phyloP scores from a whole-genome alignment of 139 green algal species.

The Mesotaenium endlicherianum region DNA sequence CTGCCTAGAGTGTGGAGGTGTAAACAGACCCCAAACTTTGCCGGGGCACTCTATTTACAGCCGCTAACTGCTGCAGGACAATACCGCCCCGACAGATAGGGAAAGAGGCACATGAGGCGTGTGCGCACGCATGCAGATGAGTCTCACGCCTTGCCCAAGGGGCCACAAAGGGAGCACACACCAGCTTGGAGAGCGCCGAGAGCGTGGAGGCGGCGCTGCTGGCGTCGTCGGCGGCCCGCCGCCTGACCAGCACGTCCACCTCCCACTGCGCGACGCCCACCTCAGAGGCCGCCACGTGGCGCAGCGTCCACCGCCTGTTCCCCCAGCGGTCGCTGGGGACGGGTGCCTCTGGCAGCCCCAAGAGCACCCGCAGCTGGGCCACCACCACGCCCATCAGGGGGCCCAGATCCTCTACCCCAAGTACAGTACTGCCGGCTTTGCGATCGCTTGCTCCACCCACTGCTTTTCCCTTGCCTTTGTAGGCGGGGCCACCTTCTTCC shows the following conservation, averaged over 20 bases:
- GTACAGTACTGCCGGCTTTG: no score
- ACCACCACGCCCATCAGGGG: conserved; percentile 24
- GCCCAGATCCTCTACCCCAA: conserved; percentile 2
- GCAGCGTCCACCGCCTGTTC: neutral
- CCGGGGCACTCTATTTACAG: no score
- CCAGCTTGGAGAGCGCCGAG: conserved; percentile 10
- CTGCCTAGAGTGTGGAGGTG: no score
- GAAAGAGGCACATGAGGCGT: no score
- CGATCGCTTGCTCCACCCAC: no score
- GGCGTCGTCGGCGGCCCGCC: conserved; percentile 5
- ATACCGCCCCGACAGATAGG: no score
- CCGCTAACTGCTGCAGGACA: no score
- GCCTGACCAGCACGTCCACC: conserved; percentile 34
- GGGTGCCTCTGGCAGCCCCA: neutral
- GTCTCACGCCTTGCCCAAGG: no score
- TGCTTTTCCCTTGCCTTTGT: conserved; percentile 15
- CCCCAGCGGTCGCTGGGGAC: neutral
- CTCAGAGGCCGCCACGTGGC: neutral
- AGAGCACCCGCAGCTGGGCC: conserved; percentile 30
- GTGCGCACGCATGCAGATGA: no score
- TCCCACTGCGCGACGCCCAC: conserved; percentile 38
- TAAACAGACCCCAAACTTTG: no score
- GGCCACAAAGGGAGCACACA: no score
- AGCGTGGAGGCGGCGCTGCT: conserved; percentile 15
- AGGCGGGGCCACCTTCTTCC: neutral